Base-by-base conservation (phyloP, 192 early-diverging fungal species). In the Mortierella claussenii region DNA sequence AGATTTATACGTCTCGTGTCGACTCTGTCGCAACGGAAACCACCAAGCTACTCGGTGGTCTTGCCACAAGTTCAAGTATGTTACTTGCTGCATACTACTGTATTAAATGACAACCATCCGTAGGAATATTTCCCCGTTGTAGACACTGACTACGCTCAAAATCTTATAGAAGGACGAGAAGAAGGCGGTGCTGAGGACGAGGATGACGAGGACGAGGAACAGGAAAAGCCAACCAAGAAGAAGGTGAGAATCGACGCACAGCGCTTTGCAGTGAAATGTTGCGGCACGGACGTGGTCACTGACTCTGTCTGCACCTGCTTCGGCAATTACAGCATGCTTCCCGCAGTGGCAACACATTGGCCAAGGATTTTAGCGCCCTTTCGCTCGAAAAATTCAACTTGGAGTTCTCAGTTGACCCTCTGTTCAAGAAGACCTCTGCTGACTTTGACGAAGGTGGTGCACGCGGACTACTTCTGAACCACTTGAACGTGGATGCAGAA, bases 391-490 rank as follows among this genome's bases (percentile, higher is more conserved):
- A 93, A 61, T 88, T 96, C 17, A 96, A 98, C 55, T 80, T 96
- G 17, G 97, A 99, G 67, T 97, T 96, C 55, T 83, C 87, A 2
- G 91, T 97, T 11, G 97, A 99, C 74, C 97, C 97, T 34, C 82
- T 98, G 28, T 99, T 97, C 82, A 94, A 96, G 70, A 99, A 99
- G 75, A 97, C 96, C n/a, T 95, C 91, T 12, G 95, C 96, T 9
- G 95, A 97, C 75, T 98, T 99, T 82, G 97, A 99, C 78, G 95
- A 99, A 81, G 95, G 97, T 28, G 96, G 95, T 7, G 96, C 96
- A 20, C 88, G 92, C 31, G 96, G 96, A 6, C 81, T 99, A 36
- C 80, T 99, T 36, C 79, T 99, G 42, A 97, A 96, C 74, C 93
- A 96, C 60, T 74, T 99, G 40, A 84, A 83, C 32, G 83, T 99